These are phyloP conservation scores for Fistulinella cinereoalba DNA, from an alignment of 1,284 basidiomycete species.

Conservation along the genomic window DNA sequence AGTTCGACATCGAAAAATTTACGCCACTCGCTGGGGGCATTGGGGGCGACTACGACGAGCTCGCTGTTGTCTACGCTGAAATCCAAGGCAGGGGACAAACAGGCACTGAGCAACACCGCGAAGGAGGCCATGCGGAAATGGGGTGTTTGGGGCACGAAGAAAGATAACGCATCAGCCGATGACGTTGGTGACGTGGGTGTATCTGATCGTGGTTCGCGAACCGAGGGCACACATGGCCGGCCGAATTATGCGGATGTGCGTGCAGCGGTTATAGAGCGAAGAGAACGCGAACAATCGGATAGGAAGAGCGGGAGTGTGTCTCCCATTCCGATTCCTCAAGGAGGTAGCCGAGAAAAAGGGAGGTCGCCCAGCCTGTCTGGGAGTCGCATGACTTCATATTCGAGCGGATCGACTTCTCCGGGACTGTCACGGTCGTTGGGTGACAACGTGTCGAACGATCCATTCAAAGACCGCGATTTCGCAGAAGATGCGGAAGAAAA, in stretches of 20 bases:
- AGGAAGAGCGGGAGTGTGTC: constrained; percentile 22
- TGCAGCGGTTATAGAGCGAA: constrained; percentile 64
- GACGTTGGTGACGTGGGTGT: constrained; percentile 45
- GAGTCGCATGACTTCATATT: constrained; percentile 21
- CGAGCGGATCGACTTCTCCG: constrained; percentile 27
- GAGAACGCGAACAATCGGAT: constrained; percentile 43
- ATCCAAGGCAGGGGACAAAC: constrained; percentile 76
- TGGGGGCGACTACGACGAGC: constrained; percentile 39
- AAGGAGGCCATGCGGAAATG: constrained; percentile 87
- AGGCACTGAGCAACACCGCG: constrained; percentile 75
- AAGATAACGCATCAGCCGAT: constrained; percentile 43
- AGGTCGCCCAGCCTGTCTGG: constrained; percentile 30
- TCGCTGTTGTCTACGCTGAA: constrained; percentile 73
- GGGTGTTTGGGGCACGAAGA: constrained; percentile 75
- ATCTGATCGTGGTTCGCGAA: constrained; percentile 37
- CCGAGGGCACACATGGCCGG: constrained; percentile 39
- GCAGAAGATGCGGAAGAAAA: constrained; percentile 25
- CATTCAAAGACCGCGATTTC: constrained; percentile 31
- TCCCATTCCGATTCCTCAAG: constrained; percentile 36
- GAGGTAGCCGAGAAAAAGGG: constrained; percentile 24
- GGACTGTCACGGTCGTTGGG: constrained; percentile 33
- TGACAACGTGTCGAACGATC: constrained; percentile 19
- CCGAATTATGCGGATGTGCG: constrained; percentile 69
- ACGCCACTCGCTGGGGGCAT: constrained; percentile 28
- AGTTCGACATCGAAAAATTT: constrained; percentile 32